Conservation (phyloP, 108 stramenopile species). For the Epipyxis sp. region DNA sequence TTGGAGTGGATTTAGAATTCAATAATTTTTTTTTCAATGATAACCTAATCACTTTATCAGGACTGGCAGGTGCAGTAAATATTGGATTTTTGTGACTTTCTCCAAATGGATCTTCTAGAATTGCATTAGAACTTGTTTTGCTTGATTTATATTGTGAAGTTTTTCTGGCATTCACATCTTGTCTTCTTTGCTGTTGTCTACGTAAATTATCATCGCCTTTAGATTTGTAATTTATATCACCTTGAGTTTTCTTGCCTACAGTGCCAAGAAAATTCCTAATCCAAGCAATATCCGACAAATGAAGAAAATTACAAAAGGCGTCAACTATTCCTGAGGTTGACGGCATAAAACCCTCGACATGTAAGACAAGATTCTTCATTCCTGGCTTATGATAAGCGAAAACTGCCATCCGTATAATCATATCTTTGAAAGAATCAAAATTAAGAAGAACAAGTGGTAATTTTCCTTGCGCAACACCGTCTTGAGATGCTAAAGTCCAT, state of each 20-base stretch:
- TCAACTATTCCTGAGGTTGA: not conserved
- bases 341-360: constrained; percentile 9
- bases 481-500: not conserved
- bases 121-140: not conserved
- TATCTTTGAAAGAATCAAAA: not conserved
- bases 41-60: not conserved
- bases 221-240: not conserved
- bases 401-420: not conserved
- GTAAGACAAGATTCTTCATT: not conserved
- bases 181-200: not conserved
- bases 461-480: not conserved
- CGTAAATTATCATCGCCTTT: constrained; percentile 4
- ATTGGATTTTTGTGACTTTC: not conserved
- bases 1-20: too few relatives aligned
- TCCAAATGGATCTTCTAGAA: not conserved
- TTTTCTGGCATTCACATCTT: not conserved
- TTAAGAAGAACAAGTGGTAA: not conserved
- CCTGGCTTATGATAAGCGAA: constrained; percentile 21
- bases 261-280: not conserved
- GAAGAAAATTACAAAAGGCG: not conserved
- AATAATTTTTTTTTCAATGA: not conserved
- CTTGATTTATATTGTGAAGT: not conserved
- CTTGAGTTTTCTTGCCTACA: not conserved
- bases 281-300: not conserved
- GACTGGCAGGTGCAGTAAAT: not conserved